These are phyloP conservation scores for Neoarthrinium moseri DNA, from an alignment of 2,329 filamentous ascomycete genomes.

Conservation along the genomic window DNA sequence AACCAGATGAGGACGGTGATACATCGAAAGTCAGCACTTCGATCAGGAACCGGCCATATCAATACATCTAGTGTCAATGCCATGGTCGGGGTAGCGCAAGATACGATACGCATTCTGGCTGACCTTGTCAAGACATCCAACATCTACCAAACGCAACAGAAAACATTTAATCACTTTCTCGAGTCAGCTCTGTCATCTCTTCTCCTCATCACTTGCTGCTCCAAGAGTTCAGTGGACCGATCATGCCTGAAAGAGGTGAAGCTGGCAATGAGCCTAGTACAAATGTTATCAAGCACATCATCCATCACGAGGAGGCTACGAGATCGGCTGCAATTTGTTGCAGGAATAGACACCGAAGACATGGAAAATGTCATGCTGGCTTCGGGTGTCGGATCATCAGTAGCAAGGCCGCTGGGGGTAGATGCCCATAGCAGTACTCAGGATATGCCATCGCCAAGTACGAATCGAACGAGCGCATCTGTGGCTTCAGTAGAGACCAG, in stretches of 20 bases:
- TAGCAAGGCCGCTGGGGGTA: no score
- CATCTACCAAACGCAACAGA: conserved; percentile 6
- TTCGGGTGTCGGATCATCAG: no score
- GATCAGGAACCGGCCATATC: neutral
- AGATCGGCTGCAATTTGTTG: conserved; percentile 1
- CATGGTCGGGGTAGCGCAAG: conserved; percentile 5
- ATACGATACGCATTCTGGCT: conserved; percentile 3
- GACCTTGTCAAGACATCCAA: neutral
- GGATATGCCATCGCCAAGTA: no score
- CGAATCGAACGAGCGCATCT: no score
- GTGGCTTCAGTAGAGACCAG: no score
- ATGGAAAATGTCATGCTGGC: no score
- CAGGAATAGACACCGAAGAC: neutral
- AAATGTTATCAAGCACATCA: neutral
- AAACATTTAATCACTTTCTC: conserved; percentile 8
- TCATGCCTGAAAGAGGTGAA: conserved; percentile 1
- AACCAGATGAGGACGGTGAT: conserved; percentile 6
- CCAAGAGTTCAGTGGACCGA: neutral
- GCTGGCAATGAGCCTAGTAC: neutral
- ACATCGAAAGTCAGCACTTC: conserved; percentile 1
- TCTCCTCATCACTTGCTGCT: neutral
- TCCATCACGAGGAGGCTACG: conserved; percentile 3
- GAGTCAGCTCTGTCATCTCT: conserved; percentile 2
- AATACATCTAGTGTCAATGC: conserved; percentile 3
- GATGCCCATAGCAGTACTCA: no score